phyloP scores from a whole-genome alignment of 192 early-diverging fungal genomes.

The Lobulomyces angularis region DNA sequence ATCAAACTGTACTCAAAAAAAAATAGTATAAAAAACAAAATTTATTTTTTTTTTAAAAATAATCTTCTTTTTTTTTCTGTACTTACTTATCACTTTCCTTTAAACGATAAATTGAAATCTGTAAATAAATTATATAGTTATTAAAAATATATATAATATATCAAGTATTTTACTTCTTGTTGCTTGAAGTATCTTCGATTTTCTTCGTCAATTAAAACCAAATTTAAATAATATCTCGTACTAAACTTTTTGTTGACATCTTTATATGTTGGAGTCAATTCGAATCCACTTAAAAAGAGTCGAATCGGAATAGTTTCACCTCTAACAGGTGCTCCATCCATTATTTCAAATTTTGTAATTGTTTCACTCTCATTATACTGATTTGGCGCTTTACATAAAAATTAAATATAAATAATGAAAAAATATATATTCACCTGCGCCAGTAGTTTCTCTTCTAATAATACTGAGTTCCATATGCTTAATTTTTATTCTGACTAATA shows the following conservation, averaged over 20 bases:
- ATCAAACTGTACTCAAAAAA: too few relatives aligned
- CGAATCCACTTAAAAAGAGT: conserved; percentile 91
- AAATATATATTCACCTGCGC: conserved; percentile 39
- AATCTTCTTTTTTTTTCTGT: too few relatives aligned
- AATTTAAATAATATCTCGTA: conserved; percentile 94
- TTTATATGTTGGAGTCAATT: conserved; percentile 96
- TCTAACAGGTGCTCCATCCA: conserved; percentile 96
- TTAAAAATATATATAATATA: not conserved
- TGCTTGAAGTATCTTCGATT: conserved; percentile 98
- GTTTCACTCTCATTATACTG: conserved; percentile 99
- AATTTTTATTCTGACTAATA: conserved; percentile 98
- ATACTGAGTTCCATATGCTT: conserved; percentile 99
- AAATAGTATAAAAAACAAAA: too few relatives aligned
- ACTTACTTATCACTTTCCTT: not conserved
- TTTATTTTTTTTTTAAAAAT: too few relatives aligned
- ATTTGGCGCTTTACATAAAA: conserved; percentile 55
- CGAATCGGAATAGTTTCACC: conserved; percentile 98
- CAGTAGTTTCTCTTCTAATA: conserved; percentile 93
- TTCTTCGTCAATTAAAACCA: conserved; percentile 97
- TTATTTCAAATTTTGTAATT: conserved; percentile 98
- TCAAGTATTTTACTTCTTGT: conserved; percentile 80
- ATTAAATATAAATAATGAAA: not conserved
- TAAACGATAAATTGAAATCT: not conserved
- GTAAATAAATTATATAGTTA: not conserved
- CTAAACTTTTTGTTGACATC: conserved; percentile 99